Base-by-base conservation (phyloP, 495 filamentous ascomycete genomes). In the Astrothelium macrocarpum region DNA sequence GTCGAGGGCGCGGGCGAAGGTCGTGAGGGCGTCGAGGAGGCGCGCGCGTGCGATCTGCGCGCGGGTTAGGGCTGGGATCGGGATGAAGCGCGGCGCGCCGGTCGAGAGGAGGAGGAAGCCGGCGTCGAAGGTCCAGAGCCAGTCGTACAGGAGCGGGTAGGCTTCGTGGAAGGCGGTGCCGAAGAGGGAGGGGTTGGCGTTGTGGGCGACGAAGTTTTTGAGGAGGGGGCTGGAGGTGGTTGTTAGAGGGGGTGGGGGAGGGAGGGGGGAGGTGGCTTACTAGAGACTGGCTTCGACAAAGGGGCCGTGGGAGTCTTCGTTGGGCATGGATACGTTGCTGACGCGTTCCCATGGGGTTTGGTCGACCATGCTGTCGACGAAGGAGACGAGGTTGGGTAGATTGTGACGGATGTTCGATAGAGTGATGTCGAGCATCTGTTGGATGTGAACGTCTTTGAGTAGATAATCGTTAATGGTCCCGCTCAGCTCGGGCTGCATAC, bases 261-360 rank as follows among this genome's bases (percentile, higher is more conserved):
- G 49, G 25, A 29, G 20, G 49, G 25, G 61, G 59, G 39, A 56
- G 23, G 20, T 14, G 20, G 62, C 66, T 2, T 65, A 65, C 43
- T 82, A 79, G 3, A 87, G 71, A 53, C 77, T 77, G 14, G 77
- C 76, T 64, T 85, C 80, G 29, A 80, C 81, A 26, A 75, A 68
- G 23, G 64, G 64, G 62, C 73, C 72, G 36, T 60, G 70, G 16
- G 59, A 63, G 25, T 62, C 63, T 31, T 72, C 66, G 11, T 2
- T 59, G 12, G 62, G 67, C 26, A 76, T 70, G 0, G 74, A 71
- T 5, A 68, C 56, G 18, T 77, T 65, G 16, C 70, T 68, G 1
- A 79, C 75, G 2, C 83, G 80, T 70, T 89, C 86, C 85, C 86
- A 88, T 0, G 71, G 73, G 62, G 75, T 75, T 65, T 86, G 81